Evolutionary conservation across 768 basidiomycete genomes (phyloP).

Genomic region (Paxillus rubicundulus): DNA sequence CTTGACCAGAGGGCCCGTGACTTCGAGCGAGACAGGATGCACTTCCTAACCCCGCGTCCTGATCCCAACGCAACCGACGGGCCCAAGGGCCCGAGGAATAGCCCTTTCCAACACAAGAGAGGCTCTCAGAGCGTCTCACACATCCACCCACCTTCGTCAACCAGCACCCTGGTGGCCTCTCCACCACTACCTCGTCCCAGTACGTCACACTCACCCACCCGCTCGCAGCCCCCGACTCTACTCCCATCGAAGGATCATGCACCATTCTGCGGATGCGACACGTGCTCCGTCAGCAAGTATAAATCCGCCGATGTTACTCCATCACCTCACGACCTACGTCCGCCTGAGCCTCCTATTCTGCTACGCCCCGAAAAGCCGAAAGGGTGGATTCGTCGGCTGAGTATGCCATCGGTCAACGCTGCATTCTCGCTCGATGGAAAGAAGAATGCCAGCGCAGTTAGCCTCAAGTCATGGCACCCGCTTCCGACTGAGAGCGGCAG

Average conservation of each 20-base stretch:
- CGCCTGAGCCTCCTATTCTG: conserved; percentile 41
- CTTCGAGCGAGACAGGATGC: conserved; percentile 54
- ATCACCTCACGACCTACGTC: conserved; percentile 36
- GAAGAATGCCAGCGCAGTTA: conserved; percentile 48
- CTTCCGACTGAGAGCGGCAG: conserved; percentile 50
- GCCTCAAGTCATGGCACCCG: conserved; percentile 31
- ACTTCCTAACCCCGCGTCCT: conserved; percentile 36
- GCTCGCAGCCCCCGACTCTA: conserved; percentile 23
- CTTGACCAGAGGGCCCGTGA: conserved; percentile 52
- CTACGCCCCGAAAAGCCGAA: conserved; percentile 58
- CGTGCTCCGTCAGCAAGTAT: conserved; percentile 62
- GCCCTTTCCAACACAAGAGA: conserved; percentile 26
- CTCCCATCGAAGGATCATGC: conserved; percentile 44
- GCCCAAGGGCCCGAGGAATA: conserved; percentile 25
- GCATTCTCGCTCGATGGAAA: conserved; percentile 60
- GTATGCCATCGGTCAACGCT: conserved; percentile 67
- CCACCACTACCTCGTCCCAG: conserved; percentile 14
- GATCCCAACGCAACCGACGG: conserved; percentile 26
- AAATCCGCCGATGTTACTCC: conserved; percentile 29
- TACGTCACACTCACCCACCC: conserved; percentile 29
- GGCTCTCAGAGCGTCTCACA: conserved; percentile 31
- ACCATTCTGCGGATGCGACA: conserved; percentile 64
- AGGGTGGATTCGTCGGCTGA: conserved; percentile 74
- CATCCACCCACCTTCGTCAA: conserved; percentile 16
- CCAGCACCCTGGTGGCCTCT: conserved; percentile 8